phyloP scores from a whole-genome alignment of 2,329 filamentous ascomycete genomes.

The Neofusicoccum laricinum region DNA sequence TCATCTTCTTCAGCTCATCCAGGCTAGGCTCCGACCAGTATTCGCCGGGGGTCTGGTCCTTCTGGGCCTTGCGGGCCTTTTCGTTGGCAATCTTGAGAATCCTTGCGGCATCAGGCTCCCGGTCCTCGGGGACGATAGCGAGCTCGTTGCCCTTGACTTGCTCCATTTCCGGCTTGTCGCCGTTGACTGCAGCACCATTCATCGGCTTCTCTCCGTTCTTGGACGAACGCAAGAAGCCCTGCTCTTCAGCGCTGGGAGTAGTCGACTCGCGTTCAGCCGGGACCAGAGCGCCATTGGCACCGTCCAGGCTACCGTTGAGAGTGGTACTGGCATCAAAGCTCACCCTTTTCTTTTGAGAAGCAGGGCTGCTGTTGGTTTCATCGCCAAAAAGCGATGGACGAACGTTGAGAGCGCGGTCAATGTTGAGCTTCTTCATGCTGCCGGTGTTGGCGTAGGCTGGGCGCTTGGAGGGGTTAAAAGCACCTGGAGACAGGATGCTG shows the following conservation, averaged over 20 bases:
- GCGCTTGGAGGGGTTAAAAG: slow-evolving; percentile 66
- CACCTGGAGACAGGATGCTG: slow-evolving; percentile 80
- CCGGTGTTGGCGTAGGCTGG: slow-evolving; percentile 29
- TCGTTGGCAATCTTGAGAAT: slow-evolving; percentile 24
- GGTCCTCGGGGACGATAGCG: slow-evolving; percentile 73
- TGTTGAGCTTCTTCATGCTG: slow-evolving; percentile 85
- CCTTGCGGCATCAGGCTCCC: slow-evolving; percentile 40
- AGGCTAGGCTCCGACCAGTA: slow-evolving; percentile 85
- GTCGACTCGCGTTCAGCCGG: slow-evolving; percentile 49
- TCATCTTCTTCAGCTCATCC: slow-evolving; percentile 75
- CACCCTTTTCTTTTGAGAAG: slow-evolving; percentile 69
- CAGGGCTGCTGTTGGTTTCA: slow-evolving; percentile 49
- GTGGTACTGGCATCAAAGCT: slow-evolving; percentile 67
- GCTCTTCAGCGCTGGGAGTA: slow-evolving; percentile 57
- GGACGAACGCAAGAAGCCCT: slow-evolving; percentile 58
- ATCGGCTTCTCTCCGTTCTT: slow-evolving; percentile 19
- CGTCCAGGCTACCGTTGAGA: slow-evolving; percentile 43
- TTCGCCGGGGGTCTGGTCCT: slow-evolving; percentile 61
- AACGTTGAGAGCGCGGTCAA: slow-evolving; percentile 78
- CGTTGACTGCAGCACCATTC: slow-evolving; percentile 38
- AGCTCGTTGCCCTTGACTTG: slow-evolving; percentile 73
- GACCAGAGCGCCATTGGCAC: slow-evolving; percentile 49
- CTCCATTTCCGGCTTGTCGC: slow-evolving; percentile 60
- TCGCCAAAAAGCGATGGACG: slow-evolving; percentile 57
- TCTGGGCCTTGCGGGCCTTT: slow-evolving; percentile 21